Base-by-base conservation (phyloP, 2,329 filamentous ascomycete species). In the Fusarium decemcellulare region DNA sequence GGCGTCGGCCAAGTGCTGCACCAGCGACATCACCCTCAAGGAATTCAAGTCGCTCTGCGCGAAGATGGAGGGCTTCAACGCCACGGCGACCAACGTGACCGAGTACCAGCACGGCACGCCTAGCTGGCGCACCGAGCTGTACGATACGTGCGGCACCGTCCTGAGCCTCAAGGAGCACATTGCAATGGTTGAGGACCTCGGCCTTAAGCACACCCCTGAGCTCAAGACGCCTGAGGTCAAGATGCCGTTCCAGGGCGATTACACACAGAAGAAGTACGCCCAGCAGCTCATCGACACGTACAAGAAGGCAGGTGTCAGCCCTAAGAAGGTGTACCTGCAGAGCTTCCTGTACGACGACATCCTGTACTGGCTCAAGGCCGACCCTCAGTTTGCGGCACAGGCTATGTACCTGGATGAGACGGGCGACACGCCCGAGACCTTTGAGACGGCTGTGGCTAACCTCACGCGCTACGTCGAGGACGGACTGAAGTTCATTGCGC, bases 41-140 rank as follows among this genome's bases (percentile, higher is more conserved):
- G 91, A 93, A 79, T 92, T 88, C 83, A 88, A 89, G 78, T 82
- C 85, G 6, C 86, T 93, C 6, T 93, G 91, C 80, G 86, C 86
- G 73, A 92, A 92, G 80, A 92, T 92, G 89, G 91, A 93, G 74
- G 87, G 87, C 52, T 86, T 80, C 75, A 89, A 91, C 73, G 77
- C 83, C 68, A 84, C 81, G 47, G 90, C 89, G 36, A 86, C 86
- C 18, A 92, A 85, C 2, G 80, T 87, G 0, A 77, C 82, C 39
- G 86, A 88, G 69, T 91, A 86, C 80, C 85, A 89, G 62, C 79
- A 82, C 72, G 88, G 88, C 59, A 91, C 88, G 0, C 85, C 88
- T 0, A 79, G 78, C 68, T 92, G 87, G 85, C 85, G 90, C 43
- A 92, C 91, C 32, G 88, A 92, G 67, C 81, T 92, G 15, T 92